Percentiles rank a stretch among this genome's conserved stretches.
These are phyloP conservation scores for Mytilinidion resinicola DNA, from an alignment of 495 filamentous ascomycete genomes.

Conservation along the genomic window DNA sequence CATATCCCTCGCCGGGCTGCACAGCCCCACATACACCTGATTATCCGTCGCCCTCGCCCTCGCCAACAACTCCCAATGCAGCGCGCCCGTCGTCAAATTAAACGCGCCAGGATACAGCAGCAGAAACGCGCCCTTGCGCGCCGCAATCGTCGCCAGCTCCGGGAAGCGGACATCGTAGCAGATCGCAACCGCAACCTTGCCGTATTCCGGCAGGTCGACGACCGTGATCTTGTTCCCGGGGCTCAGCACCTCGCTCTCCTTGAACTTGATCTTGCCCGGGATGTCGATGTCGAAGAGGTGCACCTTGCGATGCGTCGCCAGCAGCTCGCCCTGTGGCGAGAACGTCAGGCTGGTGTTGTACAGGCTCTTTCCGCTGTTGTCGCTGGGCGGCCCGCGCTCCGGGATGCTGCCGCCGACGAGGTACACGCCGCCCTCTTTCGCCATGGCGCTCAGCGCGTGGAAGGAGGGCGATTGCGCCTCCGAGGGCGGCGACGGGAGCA, in stretches of 20 bases:
- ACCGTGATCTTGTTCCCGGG: conserved; percentile 77
- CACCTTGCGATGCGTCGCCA: conserved; percentile 84
- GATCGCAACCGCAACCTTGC: conserved; percentile 77
- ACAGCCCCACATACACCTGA: conserved; percentile 88
- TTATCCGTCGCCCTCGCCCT: conserved; percentile 87
- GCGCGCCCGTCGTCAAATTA: conserved; percentile 82
- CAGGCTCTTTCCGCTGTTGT: conserved; percentile 55
- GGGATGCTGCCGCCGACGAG: conserved; percentile 91
- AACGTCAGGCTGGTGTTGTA: conserved; percentile 92
- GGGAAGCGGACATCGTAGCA: conserved; percentile 98
- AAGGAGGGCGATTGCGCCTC: conserved; percentile 67
- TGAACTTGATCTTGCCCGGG: conserved; percentile 86
- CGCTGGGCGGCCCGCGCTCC: conserved; percentile 52
- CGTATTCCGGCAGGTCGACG: conserved; percentile 78
- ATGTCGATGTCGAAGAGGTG: conserved; percentile 99
- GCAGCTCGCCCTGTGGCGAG: conserved; percentile 63
- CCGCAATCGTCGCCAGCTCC: conserved; percentile 85
- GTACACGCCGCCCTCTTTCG: conserved; percentile 65
- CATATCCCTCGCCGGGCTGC: conserved; percentile 81
- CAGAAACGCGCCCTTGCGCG: conserved; percentile 72
- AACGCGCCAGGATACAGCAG: conserved; percentile 93
- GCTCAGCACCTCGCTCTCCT: conserved; percentile 79
- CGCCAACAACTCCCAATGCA: conserved; percentile 85
- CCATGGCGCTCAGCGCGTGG: conserved; percentile 75
- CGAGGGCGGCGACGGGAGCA: conserved; percentile 72